These are phyloP conservation scores for Penicillium fimorum DNA, from an alignment of 495 filamentous ascomycete species.

Conservation along the genomic window DNA sequence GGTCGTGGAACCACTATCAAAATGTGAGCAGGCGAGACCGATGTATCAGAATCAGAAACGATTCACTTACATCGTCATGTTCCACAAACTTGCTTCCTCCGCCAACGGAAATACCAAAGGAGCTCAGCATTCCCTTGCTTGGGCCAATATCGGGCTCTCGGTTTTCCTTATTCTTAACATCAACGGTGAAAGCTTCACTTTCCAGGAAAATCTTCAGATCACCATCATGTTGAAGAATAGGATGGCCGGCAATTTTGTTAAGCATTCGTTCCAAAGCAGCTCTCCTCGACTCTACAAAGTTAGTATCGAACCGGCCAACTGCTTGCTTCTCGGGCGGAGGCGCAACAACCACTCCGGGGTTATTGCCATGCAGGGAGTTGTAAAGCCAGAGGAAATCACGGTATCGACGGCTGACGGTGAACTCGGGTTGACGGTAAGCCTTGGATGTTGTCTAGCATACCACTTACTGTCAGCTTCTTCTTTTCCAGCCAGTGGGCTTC, in stretches of 20 bases:
- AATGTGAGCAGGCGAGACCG: slow-evolving; percentile 9
- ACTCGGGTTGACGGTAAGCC: slow-evolving; percentile 86
- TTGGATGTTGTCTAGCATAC: slow-evolving; percentile 81
- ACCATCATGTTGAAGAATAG: slow-evolving; percentile 86
- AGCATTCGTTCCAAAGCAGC: slow-evolving; percentile 94
- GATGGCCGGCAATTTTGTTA: slow-evolving; percentile 89
- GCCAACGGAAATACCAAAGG: slow-evolving; percentile 74
- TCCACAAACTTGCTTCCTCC: slow-evolving; percentile 86
- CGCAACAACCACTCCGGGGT: slow-evolving; percentile 91
- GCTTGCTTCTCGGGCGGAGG: slow-evolving; percentile 98
- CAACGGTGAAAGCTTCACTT: slow-evolving; percentile 90
- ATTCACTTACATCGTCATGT: slow-evolving; percentile 81
- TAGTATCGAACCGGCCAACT: slow-evolving; percentile 91
- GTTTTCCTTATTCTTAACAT: slow-evolving; percentile 97
- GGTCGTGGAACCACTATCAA: slow-evolving; percentile 92
- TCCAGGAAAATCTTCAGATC: slow-evolving; percentile 96
- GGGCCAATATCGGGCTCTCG: slow-evolving; percentile 81
- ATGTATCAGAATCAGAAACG: neutral
- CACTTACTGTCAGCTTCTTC: slow-evolving; percentile 18
- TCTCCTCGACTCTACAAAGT: slow-evolving; percentile 90
- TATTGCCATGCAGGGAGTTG: slow-evolving; percentile 87
- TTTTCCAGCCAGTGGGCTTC: slow-evolving; percentile 2
- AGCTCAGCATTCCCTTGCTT: slow-evolving; percentile 89
- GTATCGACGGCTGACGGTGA: slow-evolving; percentile 88
- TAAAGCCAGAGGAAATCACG: slow-evolving; percentile 98